Base-by-base conservation (phyloP, 441 rosid species). In the Populus trichocarpa region DNA sequence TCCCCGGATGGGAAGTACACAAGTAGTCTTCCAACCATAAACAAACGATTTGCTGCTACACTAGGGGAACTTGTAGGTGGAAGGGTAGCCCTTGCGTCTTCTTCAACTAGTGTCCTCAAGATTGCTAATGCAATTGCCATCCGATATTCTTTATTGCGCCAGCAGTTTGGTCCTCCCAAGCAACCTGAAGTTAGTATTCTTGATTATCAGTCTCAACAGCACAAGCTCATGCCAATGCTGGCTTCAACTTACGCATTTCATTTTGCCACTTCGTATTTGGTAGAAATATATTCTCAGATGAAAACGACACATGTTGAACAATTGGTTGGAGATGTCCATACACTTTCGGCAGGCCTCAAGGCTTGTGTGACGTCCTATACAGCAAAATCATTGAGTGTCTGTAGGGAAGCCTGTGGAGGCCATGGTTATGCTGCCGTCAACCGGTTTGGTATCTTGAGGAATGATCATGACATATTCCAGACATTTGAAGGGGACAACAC, bases 401-500 rank as follows among this genome's bases (percentile, higher is more conserved):
- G 99, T 80, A 88, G 99, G 85, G 99, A 96, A 86, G 88, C 99
- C n/a, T 96, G 98, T 79, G 99, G 99, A 78, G 99, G 99, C 61
- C 99, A 96, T 85, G 99, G 99, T 23, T 96, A 96, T 79, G 99
- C 99, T 81, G 99, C 99, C 72, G 98, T 96, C 63, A 96, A 96
- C 84, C 87, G 98, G 64, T 94, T 96, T 84, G 99, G 99, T 64
- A 85, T 83, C 89, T 87, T 96, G 92, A 93, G 99, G 79, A 96
- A 96, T 72, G 99, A 96, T 84, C 99, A 96, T 68, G 99, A 96
- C 83, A 94, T 94, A 86, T 96, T 96, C 81, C 99, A 96, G 87
- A 96, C 98, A 65, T 96, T 96, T 79, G 99, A 96, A 90, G 99
- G 98, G 64, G 99, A 96, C 86, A 96, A 96, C 90, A 96, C 99